phyloP scores from a whole-genome alignment of 2,329 filamentous ascomycete species.

The Verruconis gallopava region DNA sequence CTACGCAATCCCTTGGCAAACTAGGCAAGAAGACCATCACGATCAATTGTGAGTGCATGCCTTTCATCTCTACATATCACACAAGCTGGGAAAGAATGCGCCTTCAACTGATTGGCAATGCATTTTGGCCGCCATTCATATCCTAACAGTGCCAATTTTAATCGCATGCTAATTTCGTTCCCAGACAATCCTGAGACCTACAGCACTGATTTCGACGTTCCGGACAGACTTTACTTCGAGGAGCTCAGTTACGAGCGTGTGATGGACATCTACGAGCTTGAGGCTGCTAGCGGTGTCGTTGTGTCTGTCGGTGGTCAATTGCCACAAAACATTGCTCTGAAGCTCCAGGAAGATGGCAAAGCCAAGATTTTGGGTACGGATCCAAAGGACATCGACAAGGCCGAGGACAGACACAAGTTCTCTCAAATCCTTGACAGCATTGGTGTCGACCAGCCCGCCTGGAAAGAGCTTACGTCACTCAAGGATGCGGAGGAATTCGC shows the following conservation, averaged over 20 bases:
- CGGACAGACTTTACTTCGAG: conserved; percentile 91
- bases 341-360: conserved; percentile 79
- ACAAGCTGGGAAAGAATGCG: too few species aligned
- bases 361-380: conserved; percentile 88
- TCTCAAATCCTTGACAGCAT: conserved; percentile 95
- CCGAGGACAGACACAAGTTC: conserved; percentile 97
- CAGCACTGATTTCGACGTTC: conserved; percentile 73
- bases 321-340: conserved; percentile 92
- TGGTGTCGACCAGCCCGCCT: conserved; percentile 89
- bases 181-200: too few species aligned
- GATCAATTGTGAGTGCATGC: too few species aligned
- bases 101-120: too few species aligned
- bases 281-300: conserved; percentile 72
- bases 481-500: conserved; percentile 80
- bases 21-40: conserved; percentile 96
- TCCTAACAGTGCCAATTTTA: too few species aligned
- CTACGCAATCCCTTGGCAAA: conserved; percentile 65
- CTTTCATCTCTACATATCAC: too few species aligned
- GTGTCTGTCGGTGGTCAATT: conserved; percentile 94
- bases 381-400: conserved; percentile 90
- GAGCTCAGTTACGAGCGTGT: conserved; percentile 94
- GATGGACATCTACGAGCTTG: conserved; percentile 97
- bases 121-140: too few species aligned
- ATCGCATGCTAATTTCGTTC: too few species aligned
- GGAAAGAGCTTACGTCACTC: conserved; percentile 92